phyloP scores from a whole-genome alignment of 75 land plant genomes.

The Pinus albicaulis region DNA sequence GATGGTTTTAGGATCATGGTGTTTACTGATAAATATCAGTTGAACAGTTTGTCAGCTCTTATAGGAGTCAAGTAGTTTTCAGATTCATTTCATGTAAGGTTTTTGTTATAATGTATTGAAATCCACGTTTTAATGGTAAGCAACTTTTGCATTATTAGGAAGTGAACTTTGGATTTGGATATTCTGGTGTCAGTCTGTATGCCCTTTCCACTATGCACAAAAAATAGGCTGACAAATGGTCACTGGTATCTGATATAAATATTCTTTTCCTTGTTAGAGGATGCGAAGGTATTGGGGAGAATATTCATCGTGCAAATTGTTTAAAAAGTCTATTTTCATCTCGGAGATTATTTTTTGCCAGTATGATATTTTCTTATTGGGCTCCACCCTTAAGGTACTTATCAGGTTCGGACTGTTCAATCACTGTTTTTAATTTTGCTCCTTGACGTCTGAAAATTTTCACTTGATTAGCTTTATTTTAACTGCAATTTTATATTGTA shows the following conservation, averaged over 20 bases:
- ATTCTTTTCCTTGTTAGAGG: background rate
- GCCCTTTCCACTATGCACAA: background rate
- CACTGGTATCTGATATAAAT: background rate
- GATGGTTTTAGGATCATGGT: background rate
- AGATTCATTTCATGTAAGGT: background rate
- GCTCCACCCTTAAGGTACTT: constrained; percentile 11
- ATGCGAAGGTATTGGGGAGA: background rate
- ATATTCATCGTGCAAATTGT: background rate
- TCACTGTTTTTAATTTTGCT: background rate
- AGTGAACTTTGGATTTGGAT: constrained; percentile 3
- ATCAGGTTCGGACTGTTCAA: constrained; percentile 11
- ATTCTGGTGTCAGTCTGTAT: background rate
- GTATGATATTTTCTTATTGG: constrained; percentile 5
- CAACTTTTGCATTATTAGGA: background rate
- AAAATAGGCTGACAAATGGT: background rate
- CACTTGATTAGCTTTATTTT: background rate
- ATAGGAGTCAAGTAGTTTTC: background rate
- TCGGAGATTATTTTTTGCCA: background rate
- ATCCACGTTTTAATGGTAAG: background rate
- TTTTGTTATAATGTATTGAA: background rate
- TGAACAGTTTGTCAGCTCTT: background rate
- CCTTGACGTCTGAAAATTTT: background rate
- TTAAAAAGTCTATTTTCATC: constrained; percentile 5
- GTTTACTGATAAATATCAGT: background rate
- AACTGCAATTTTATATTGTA: background rate